These are phyloP conservation scores for Iris macrosiphon DNA, from an alignment of 106 monocot genomes.

Conservation along the genomic window DNA sequence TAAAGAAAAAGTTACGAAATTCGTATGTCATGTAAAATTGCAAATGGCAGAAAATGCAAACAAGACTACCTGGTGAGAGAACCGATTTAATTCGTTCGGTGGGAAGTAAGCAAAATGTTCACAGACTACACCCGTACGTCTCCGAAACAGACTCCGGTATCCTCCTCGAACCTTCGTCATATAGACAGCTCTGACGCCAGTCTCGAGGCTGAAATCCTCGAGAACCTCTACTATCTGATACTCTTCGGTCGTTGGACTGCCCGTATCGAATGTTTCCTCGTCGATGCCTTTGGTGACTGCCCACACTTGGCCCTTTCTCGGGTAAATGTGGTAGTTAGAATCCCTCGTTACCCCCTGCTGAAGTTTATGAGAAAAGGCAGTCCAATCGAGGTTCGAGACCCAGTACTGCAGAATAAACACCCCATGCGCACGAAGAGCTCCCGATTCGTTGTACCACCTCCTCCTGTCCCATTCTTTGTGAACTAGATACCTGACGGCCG, in stretches of 20 bases:
- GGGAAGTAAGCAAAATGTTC: not conserved
- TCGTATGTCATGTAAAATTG: no score
- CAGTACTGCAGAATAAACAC: not conserved
- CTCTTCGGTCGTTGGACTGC: conserved; percentile 1
- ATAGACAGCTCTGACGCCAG: not conserved
- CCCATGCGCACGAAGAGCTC: conserved; percentile 10
- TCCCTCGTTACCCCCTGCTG: not conserved
- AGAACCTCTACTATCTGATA: conserved; percentile 12
- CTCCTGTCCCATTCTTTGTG: no score
- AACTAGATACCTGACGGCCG: conserved; percentile 3
- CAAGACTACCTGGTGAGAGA: conserved; percentile 11
- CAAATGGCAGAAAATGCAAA: no score
- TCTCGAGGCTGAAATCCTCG: not conserved
- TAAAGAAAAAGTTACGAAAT: no score
- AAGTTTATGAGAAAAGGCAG: conserved; percentile 2
- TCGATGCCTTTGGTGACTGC: not conserved
- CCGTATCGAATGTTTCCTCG: not conserved
- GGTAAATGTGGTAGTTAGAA: conserved; percentile 1
- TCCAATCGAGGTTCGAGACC: not conserved
- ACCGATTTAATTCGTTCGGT: no score
- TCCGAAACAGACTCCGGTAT: not conserved
- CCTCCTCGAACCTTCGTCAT: conserved; percentile 2
- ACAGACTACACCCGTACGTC: not conserved
- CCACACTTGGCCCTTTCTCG: conserved; percentile 11
- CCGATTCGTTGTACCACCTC: not conserved